Conservation (phyloP, 306 rosid genomes). For the Trichosanthes cucumerina region DNA sequence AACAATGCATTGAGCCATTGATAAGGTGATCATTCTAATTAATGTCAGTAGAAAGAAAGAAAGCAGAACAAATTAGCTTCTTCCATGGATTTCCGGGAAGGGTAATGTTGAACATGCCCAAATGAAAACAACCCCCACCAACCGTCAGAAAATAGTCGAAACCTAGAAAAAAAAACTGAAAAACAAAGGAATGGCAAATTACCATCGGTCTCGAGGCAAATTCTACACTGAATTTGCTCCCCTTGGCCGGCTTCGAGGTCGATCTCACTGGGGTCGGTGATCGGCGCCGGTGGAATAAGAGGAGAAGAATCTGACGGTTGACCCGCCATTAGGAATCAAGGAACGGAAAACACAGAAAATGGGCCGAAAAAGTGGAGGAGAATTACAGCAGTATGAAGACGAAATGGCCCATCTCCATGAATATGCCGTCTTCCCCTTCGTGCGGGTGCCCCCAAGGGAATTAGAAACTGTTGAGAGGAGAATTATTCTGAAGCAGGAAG, state of each 20-base stretch:
- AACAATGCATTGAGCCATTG: not conserved
- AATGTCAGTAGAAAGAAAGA: not conserved
- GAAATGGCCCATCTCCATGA: not conserved
- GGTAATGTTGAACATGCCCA: not conserved
- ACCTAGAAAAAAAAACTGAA: not conserved
- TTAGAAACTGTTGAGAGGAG: not conserved
- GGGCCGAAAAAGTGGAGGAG: not conserved
- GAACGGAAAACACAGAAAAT: not conserved
- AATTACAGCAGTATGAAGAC: not conserved
- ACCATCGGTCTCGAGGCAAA: conserved; percentile 98
- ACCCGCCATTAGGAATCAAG: conserved; percentile 55
- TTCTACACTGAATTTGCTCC: conserved; percentile 95
- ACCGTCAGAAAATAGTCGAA: conserved; percentile 11
- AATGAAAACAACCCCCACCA: not conserved
- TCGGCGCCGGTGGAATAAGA: conserved; percentile 55
- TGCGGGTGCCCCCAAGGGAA: not conserved
- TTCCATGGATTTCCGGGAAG: not conserved
- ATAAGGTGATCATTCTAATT: not conserved
- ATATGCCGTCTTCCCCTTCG: not conserved
- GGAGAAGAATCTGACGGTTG: conserved; percentile 55
- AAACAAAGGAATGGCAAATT: conserved; percentile 4
- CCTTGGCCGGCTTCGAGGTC: conserved; percentile 97
- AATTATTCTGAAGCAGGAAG: not conserved
- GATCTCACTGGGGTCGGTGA: conserved; percentile 55
- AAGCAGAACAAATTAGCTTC: not conserved